Conservation (phyloP, 768 basidiomycete species). For the Boletus subparvulus region DNA sequence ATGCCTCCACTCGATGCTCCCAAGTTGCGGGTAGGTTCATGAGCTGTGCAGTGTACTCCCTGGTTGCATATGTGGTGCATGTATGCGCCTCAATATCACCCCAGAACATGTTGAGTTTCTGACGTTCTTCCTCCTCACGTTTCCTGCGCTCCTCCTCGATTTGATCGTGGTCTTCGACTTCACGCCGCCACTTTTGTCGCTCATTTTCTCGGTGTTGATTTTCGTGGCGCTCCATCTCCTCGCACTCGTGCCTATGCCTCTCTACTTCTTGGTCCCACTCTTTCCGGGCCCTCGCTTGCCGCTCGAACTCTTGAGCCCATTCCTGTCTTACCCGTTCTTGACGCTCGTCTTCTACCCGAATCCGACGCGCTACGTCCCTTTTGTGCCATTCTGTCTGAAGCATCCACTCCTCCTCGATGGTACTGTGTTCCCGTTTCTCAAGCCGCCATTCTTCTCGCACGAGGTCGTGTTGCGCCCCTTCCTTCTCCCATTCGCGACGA, state of each 20-base stretch:
- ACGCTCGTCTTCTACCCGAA: conserved; percentile 4
- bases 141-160: conserved; percentile 12
- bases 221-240: conserved; percentile 15
- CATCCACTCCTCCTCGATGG: conserved; percentile 4
- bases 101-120: conserved; percentile 30
- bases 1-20: conserved; percentile 25
- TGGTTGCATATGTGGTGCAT: conserved; percentile 28
- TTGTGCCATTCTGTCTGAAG: conserved; percentile 13
- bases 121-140: conserved; percentile 28
- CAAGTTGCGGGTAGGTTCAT: conserved; percentile 26
- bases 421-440: conserved; percentile 3
- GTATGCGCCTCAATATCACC: conserved; percentile 8
- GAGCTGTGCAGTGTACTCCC: conserved; percentile 30
- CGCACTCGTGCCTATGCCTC: conserved; percentile 2
- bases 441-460: conserved; percentile 4
- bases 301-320: conserved; percentile 7
- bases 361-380: conserved; percentile 4
- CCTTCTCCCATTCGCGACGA: conserved; percentile 13
- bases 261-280: conserved; percentile 8
- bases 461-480: background rate
- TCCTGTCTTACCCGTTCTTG: conserved; percentile 3
- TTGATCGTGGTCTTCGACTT: conserved; percentile 19
- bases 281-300: background rate
- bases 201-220: background rate
- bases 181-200: conserved; percentile 17